These are phyloP conservation scores for Lagenidium giganteum DNA, from an alignment of 352 stramenopile species.

Conservation along the genomic window DNA sequence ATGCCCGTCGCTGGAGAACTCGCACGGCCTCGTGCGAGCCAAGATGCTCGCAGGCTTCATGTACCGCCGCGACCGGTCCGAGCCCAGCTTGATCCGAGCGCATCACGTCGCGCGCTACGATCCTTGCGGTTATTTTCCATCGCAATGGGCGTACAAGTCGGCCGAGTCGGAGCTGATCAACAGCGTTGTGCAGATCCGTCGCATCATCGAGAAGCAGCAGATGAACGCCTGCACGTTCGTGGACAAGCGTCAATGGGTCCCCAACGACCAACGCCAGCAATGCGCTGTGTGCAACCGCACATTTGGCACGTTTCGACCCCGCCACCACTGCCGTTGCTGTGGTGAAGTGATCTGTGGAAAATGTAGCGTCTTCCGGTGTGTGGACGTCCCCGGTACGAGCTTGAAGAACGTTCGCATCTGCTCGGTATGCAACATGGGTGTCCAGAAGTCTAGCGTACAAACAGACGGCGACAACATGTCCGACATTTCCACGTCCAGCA, in stretches of 20 bases:
- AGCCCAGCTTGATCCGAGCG: constrained; percentile 63
- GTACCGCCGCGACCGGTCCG: constrained; percentile 68
- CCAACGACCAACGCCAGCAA: constrained; percentile 62
- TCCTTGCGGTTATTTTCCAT: constrained; percentile 68
- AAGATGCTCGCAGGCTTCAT: constrained; percentile 77
- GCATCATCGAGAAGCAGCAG: constrained; percentile 82
- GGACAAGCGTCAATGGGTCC: constrained; percentile 79
- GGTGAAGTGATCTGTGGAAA: constrained; percentile 88
- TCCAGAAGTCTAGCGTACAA: constrained; percentile 44
- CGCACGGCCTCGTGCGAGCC: constrained; percentile 77
- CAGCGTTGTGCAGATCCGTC: constrained; percentile 72
- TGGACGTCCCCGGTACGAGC: constrained; percentile 75
- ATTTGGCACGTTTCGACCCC: constrained; percentile 76
- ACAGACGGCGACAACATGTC: constrained; percentile 49
- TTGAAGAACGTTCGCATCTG: constrained; percentile 84
- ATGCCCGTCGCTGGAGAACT: constrained; percentile 81
- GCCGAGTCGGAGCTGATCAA: constrained; percentile 76
- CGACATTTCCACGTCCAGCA: constrained; percentile 69
- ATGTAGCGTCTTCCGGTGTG: constrained; percentile 76
- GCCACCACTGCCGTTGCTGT: constrained; percentile 83
- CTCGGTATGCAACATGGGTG: constrained; percentile 80
- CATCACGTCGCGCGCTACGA: constrained; percentile 80
- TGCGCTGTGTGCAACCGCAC: constrained; percentile 69
- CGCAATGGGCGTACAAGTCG: constrained; percentile 80
- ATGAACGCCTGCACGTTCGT: constrained; percentile 84